Base-by-base conservation (phyloP, 139 green algal genomes). In the Tetradesmus lagerheimii region DNA sequence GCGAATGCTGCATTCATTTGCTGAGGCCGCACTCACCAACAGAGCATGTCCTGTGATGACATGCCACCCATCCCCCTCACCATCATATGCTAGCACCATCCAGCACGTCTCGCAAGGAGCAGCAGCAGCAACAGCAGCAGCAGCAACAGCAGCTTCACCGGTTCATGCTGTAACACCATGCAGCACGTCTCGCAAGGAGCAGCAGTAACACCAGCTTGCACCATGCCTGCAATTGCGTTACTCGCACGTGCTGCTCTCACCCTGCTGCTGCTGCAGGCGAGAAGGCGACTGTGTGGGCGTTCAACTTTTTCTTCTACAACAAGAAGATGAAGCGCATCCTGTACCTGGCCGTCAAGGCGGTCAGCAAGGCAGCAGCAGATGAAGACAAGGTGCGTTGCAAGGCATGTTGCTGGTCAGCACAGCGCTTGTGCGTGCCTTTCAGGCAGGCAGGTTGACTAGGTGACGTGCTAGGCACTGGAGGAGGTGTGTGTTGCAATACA, bases 261-360 rank as follows among this genome's bases (percentile, higher is more conserved):
- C 74, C 23, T 43, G 15, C 2, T 75, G 18, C 85, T 85, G 74
- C 5, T 89, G 76, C 92, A 96, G 94, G 93, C 11, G 97, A 99
- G 83, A 93, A 96, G 83, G 95, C 95, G 77, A 95, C 91, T 75
- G 89, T 99, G 0, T 99, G 98, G 98, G 95, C 93, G 20, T 99
- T 99, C 94, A 99, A 98, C 94, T 99, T 98, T 91, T 99, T 99
- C 86, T 99, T 99, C 90, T 99, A 99, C 96, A 99, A 99, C 93
- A 95, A 94, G 80, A 98, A 98, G 93, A 92, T 97, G 80, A 99
- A 98, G 90, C 94, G 96, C 57, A 98, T 99, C 45, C 86, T 99
- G 75, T 99, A 98, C 92, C 96, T 99, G 83, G 93, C 88, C 41
- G 96, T 93, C 80, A 84, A 92, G 1, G 94, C 92, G 18, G 80